A percentile compares a stretch with the other conserved stretches of the same genome.
phyloP scores from a whole-genome alignment of 306 rosid genomes.

The Glycine tomentella region DNA sequence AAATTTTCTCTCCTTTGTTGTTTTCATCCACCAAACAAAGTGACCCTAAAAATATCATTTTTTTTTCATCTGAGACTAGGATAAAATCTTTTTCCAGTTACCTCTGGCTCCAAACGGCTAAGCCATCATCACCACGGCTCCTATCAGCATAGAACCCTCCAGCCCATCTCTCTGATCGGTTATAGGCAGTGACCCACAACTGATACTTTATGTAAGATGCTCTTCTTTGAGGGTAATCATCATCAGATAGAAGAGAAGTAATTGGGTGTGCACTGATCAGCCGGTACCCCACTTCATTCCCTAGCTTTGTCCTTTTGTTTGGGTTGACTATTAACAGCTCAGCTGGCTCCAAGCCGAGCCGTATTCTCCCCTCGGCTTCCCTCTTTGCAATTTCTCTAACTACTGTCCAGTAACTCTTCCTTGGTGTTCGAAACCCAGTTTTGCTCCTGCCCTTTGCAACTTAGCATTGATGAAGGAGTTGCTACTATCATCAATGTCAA shows the following conservation, averaged over 20 bases:
- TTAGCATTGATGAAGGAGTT: constrained; percentile 78
- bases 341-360: constrained; percentile 65
- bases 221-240: constrained; percentile 79
- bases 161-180: constrained; percentile 84
- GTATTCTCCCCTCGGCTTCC: constrained; percentile 67
- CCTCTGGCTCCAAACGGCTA: constrained; percentile 86
- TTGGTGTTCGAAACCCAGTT: constrained; percentile 51
- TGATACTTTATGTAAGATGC: constrained; percentile 78
- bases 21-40: too few relatives aligned
- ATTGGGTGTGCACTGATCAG: constrained; percentile 65
- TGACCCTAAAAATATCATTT: too few relatives aligned
- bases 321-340: constrained; percentile 77
- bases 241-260: constrained; percentile 59
- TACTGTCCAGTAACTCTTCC: constrained; percentile 84
- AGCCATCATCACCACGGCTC: constrained; percentile 86
- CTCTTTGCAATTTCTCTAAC: constrained; percentile 62
- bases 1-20: too few relatives aligned
- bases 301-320: constrained; percentile 62
- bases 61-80: too few relatives aligned
- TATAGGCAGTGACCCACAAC: constrained; percentile 83
- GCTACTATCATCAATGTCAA: constrained; percentile 69
- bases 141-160: constrained; percentile 83
- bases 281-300: constrained; percentile 84
- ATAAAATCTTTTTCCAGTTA: constrained; percentile 20
- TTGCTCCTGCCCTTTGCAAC: constrained; percentile 45